Evolutionary conservation across 441 rosid species (phyloP).

Genomic region (Croton laevigatus): DNA sequence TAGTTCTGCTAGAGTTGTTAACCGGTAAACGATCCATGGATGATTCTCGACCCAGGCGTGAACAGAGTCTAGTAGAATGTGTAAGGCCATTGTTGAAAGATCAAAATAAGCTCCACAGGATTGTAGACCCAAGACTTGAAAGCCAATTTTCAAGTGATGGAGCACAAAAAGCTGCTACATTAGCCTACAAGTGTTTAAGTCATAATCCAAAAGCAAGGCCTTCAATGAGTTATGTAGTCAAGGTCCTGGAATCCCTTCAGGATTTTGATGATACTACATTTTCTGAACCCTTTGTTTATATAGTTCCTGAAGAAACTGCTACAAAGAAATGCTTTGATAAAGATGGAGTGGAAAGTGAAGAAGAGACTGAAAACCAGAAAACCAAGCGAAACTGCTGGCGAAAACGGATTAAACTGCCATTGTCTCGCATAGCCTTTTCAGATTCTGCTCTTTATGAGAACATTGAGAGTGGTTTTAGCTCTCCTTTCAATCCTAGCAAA

Average conservation of each 20-base stretch:
- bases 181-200: slow-evolving; percentile 65
- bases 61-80: slow-evolving; percentile 66
- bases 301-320: slow-evolving; percentile 34
- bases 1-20: slow-evolving; percentile 63
- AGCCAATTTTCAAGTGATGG: slow-evolving; percentile 50
- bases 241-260: slow-evolving; percentile 56
- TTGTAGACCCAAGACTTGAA: slow-evolving; percentile 67
- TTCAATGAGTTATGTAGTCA: slow-evolving; percentile 54
- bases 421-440: slow-evolving; percentile 20
- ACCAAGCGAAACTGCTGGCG: slow-evolving; percentile 17
- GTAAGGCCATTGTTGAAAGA: slow-evolving; percentile 56
- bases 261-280: slow-evolving; percentile 43
- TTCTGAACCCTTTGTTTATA: slow-evolving; percentile 44
- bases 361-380: slow-evolving; percentile 12
- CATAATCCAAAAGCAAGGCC: slow-evolving; percentile 67
- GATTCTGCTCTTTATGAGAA: slow-evolving; percentile 27
- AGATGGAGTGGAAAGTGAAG: slow-evolving; percentile 9
- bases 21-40: slow-evolving; percentile 69
- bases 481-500: slow-evolving; percentile 13
- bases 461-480: slow-evolving; percentile 15
- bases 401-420: slow-evolving; percentile 24
- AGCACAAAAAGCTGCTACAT: slow-evolving; percentile 50
- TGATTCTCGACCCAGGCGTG: slow-evolving; percentile 41
- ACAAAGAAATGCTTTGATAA: slow-evolving; percentile 15
- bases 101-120: slow-evolving; percentile 41